Base-by-base conservation (phyloP, 2,329 filamentous ascomycete species). In the Ascochyta rabiei region DNA sequence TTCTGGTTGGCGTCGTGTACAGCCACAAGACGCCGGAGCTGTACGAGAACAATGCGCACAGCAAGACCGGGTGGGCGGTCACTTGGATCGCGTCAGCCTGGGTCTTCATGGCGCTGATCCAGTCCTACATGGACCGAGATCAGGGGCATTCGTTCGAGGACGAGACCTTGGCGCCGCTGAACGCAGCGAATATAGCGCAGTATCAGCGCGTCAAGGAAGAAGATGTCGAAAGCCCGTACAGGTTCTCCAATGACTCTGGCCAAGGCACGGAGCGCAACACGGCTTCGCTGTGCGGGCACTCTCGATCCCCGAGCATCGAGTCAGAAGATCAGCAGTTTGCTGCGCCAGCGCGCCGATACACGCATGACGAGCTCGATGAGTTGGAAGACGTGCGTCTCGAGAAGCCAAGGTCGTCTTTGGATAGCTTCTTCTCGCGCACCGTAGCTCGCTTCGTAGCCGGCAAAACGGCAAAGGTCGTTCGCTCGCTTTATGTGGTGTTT, bases 1-100 rank as follows among this genome's bases (percentile, higher is more conserved):
- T 79, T 23, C 59, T 79, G 48, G 57, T 77, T 47, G 67, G 75
- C 54, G 61, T 77, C 53, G 58, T 77, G 52, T 96, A 96, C 79
- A 91, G 95, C 72, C 81, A 84, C 53, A 86, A 84, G 60, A 96
- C 91, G 0, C 91, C 92, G 1, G 90, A 96, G 69, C 79, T 97
- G 19, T 97, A 96, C 72, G 86, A 87, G 28, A 88, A 89, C 70
- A 96, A 96, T 70, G 85, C 89, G n/a, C 93, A 97, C 74, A 87
- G 92, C 78, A 92, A 90, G 73, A 82, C 93, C 38, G 92, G 92
- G 49, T 98, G 93, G 93, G 81, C 90, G 37, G 82, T 89, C 26
- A 93, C 89, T 3, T 89, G 85, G 80, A 80, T 93, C 4, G 81
- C 89, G 10, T 81, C 81, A 47, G 86, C 83, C 0, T 93, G 96